These are phyloP conservation scores for Gracilaria vermiculophylla DNA, from an alignment of 23 red algal genomes.

Conservation along the genomic window DNA sequence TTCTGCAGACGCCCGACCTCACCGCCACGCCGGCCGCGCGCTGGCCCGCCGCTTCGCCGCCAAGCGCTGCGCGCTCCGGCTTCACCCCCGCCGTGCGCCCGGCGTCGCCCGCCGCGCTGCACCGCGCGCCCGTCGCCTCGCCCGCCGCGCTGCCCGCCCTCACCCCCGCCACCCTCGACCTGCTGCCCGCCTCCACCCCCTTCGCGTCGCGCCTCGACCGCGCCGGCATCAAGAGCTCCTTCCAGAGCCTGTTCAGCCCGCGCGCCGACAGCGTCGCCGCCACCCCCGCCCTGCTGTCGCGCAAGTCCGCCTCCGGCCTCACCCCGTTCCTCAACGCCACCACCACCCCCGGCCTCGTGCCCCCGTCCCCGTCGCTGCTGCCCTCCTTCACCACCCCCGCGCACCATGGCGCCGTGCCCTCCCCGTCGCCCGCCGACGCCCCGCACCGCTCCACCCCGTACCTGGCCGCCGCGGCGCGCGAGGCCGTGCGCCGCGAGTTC, in stretches of 20 bases:
- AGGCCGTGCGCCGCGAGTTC: slow-evolving; percentile 71
- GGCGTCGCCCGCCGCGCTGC: not conserved
- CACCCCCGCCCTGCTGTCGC: slow-evolving; percentile 10
- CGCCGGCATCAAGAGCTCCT: slow-evolving; percentile 65
- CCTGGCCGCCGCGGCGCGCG: slow-evolving; percentile 46
- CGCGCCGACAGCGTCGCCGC: not conserved
- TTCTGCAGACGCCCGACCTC: slow-evolving; percentile 16
- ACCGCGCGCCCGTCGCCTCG: not conserved
- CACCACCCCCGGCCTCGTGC: slow-evolving; percentile 20
- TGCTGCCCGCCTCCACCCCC: not conserved
- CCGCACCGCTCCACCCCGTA: slow-evolving; percentile 4
- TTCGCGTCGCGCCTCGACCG: slow-evolving; percentile 28
- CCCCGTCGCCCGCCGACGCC: not conserved
- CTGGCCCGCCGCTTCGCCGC: not conserved
- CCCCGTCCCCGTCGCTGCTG: not conserved
- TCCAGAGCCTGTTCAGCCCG: slow-evolving; percentile 62
- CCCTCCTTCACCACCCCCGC: not conserved
- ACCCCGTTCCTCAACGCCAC: slow-evolving; percentile 46
- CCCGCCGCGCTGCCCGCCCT: not conserved
- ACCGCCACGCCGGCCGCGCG: too few relatives aligned
- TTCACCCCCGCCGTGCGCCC: not conserved
- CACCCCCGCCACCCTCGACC: not conserved
- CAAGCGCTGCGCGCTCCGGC: not conserved
- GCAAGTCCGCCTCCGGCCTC: slow-evolving; percentile 6
- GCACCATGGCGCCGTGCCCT: not conserved